Evolutionary conservation across 1,284 basidiomycete species (phyloP), one percentile per base, ranked within the genome.

Genomic region (Ceratobasidium sp.): DNA sequence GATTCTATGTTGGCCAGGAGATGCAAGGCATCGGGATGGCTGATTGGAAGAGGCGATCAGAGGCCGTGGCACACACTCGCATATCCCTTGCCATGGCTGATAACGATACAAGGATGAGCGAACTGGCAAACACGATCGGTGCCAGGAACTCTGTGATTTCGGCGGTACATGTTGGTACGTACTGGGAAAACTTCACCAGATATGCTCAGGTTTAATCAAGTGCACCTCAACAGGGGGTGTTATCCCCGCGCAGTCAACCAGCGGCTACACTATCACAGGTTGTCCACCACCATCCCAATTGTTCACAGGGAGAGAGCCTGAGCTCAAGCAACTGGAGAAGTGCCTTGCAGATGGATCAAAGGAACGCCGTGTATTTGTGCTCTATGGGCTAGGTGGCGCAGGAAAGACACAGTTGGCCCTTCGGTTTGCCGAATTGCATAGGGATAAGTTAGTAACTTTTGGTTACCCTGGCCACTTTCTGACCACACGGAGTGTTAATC

Each of bases 321-420:
- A 43, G 24, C 48, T 69, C 24, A 24, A 11, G 8, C 34, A 69
- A 46, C 43, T 69, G 29, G 37, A 58, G 37, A 37, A 34, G 9
- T 56, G 16, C 16, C n/a, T 58, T 27, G 54, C 16, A 9, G 66
- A 58, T n/a, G 19, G 24, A 13, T 41, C 53, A 6, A 24, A 58
- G 29, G 49, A 34, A 31, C 48, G 49, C 4, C 27, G 49, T 16
- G 49, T 66, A n/a, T 66, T 48, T 31, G 64, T 66, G 14, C 34
- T 66, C 5, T 39, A 66, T 24, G 64, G 64, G 31, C 46, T 49
- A 1, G 64, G 64, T 7, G 64, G 64, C 14, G 64, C 64, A 11
- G 64, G 64, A n/a, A 66, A 66, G n/a, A 66, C 64, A 16, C 64
- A 66, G 34, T 37, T 66, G 48, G 64, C 49, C 6, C 49, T 66